Evolutionary conservation across 495 filamentous ascomycete species (phyloP), one percentile per base, ranked within the genome.

Genomic region (Tetracladium setigerum): DNA sequence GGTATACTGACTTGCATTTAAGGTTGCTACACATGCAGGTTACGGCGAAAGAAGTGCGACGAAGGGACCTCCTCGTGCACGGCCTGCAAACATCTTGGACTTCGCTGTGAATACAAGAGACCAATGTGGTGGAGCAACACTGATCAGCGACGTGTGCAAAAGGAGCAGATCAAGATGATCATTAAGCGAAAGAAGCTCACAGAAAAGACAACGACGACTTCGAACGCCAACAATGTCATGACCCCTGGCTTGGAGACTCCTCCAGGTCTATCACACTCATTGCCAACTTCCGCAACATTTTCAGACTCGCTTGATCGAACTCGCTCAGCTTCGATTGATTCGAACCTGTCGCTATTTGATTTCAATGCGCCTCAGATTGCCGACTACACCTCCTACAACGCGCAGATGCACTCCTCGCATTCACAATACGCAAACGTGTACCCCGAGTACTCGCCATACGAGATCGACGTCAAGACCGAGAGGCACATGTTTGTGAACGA

Each of bases 21-120:
- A 97, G 92, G 92, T 41, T 98, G 92, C 77, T 98, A 91, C 67
- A 97, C 91, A 45, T 98, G 92, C 72, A 84, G 92, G 58, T 67
- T 98, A 52, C 81, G 92, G 61, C 68, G 92, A 57, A 96, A 98
- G 78, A 98, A 98, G 79, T 97, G 92, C 69, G 91, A 98, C 62
- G 92, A 98, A 67, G 84, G 82, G 44, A 85, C 85, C 56, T 85
- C 87, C 32, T 71, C 79, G 52, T 98, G 92, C 71, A 78, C 78
- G 41, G 88, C 91, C 41, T 98, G 92, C 77, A 84, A 78, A 61
- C 86, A 95, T 57, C 80, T 98, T 35, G 79, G 81, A 9, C 75
- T 98, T 17, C 70, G 70, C 49, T 98, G 92, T 67, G 88, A 98
- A 72, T 98, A 96, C 67, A 95, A 95, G 76, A 74, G 90, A 60